Percentiles rank a stretch among this genome's conserved stretches.
These are phyloP conservation scores for Eimeria nieschulzi DNA, from an alignment of 169 alveolate species.

Conservation along the genomic window DNA sequence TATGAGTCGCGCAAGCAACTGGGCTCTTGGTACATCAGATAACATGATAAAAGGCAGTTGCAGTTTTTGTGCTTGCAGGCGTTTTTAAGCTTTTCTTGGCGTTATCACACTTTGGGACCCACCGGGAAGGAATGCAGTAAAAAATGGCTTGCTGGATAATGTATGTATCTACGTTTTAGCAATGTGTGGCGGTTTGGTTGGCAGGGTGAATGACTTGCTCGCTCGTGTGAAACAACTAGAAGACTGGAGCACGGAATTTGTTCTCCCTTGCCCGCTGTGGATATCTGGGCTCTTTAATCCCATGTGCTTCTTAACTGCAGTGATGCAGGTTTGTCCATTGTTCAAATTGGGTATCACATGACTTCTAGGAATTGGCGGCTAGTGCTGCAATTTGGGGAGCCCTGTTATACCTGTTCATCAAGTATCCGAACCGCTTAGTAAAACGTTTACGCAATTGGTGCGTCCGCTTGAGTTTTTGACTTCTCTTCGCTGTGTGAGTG, in stretches of 20 bases:
- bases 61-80: no score
- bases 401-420: no score
- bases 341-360: neutral
- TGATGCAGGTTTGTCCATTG: conserved; percentile 84
- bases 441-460: no score
- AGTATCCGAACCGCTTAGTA: no score
- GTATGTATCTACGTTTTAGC: neutral
- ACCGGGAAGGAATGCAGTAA: neutral
- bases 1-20: conserved; percentile 92
- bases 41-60: no score
- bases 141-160: neutral
- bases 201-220: conserved; percentile 85
- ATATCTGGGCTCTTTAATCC: conserved; percentile 94
- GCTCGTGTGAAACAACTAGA: conserved; percentile 89
- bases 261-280: conserved; percentile 87
- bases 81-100: no score
- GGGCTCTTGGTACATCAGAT: conserved; percentile 86
- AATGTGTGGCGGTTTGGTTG: neutral
- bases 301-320: conserved; percentile 95
- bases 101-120: no score
- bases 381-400: no score
- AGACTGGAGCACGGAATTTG: conserved; percentile 88
- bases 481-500: neutral
- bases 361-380: no score
- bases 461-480: neutral